These are phyloP conservation scores for Jaapia argillacea DNA, from an alignment of 768 basidiomycete genomes.

Conservation along the genomic window DNA sequence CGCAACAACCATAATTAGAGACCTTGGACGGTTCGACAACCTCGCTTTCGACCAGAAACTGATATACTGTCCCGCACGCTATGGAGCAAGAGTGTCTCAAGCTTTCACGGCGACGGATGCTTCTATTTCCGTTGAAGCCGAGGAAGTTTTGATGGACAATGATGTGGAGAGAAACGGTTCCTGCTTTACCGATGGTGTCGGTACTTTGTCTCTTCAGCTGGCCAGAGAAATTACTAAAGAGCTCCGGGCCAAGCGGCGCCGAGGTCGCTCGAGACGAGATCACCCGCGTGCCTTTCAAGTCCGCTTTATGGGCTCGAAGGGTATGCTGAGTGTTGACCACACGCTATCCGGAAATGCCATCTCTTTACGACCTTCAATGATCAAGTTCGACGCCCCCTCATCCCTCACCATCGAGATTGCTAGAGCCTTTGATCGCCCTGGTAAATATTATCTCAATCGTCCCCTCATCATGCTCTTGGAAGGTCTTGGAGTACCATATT, in stretches of 20 bases:
- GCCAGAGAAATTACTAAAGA: slow-evolving; percentile 37
- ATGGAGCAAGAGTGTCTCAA: slow-evolving; percentile 62
- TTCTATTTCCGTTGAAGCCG: slow-evolving; percentile 30
- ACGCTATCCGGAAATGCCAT: slow-evolving; percentile 38
- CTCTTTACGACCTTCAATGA: slow-evolving; percentile 49
- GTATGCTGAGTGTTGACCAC: slow-evolving; percentile 53
- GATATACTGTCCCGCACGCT: slow-evolving; percentile 56
- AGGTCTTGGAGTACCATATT: slow-evolving; percentile 45
- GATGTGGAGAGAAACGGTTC: slow-evolving; percentile 20
- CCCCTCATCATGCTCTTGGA: slow-evolving; percentile 58
- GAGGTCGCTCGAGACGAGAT: slow-evolving; percentile 22
- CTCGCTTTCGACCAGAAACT: slow-evolving; percentile 34
- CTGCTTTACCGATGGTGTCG: slow-evolving; percentile 65
- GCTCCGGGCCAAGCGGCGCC: slow-evolving; percentile 26
- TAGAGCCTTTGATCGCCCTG: slow-evolving; percentile 49
- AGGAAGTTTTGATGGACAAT: slow-evolving; percentile 19
- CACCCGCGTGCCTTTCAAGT: slow-evolving; percentile 48
- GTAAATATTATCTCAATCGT: slow-evolving; percentile 46
- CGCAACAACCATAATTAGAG: slow-evolving; percentile 40
- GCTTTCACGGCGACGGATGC: slow-evolving; percentile 70
- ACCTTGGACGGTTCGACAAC: slow-evolving; percentile 44
- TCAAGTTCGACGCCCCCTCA: slow-evolving; percentile 49
- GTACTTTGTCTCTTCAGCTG: slow-evolving; percentile 46
- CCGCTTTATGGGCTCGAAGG: slow-evolving; percentile 56
- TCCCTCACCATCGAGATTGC: slow-evolving; percentile 52